Base-by-base conservation (phyloP, 352 stramenopile genomes). In the Globisporangium perplexum region DNA sequence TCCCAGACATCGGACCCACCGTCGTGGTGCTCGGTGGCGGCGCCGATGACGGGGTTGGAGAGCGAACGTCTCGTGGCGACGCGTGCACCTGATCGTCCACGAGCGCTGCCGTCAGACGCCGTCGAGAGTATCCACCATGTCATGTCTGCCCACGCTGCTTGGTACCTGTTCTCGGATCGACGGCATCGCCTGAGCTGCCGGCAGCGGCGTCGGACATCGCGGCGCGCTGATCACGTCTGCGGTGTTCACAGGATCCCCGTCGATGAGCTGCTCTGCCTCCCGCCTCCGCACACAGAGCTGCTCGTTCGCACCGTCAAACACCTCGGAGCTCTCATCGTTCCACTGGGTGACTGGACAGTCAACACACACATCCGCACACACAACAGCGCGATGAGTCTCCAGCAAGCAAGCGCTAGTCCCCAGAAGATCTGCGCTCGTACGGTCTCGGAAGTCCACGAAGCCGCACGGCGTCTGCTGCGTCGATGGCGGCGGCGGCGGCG, bases 361-460 rank as follows among this genome's bases (percentile, higher is more conserved):
- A n/a, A 44, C 20, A 33, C 30, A 35, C 20, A 30, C 23, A 28
- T 15, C 38, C 3, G 31, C 18, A 18, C 7, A 49, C 42, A 31
- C 38, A 22, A 0, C 20, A 42, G 22, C 11, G 3, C 28, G 26
- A 1, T 23, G 24, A 61, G 30, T 5, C 38, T 17, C 1, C 11
- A 35, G 30, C 10, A 10, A 22, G 8, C 45, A 4, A 39, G 12
- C 22, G 20, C 11, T 1, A 38, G 1, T 7, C n/a, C n/a, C n/a
- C n/a, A n/a, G n/a, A n/a, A n/a, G n/a, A n/a, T n/a, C n/a, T n/a
- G n/a, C n/a, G n/a, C n/a, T n/a, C 57, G 30, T 55, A 63, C 57
- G n/a, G 1, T 63, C 57, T 30, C 23, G 44, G 46, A 63, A 63
- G 20, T 63, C 57, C 26, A 63, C 57, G 23, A 63, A 63, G 23